phyloP scores from a whole-genome alignment of 2,329 filamentous ascomycete genomes.

The Colletotrichum coccodes region DNA sequence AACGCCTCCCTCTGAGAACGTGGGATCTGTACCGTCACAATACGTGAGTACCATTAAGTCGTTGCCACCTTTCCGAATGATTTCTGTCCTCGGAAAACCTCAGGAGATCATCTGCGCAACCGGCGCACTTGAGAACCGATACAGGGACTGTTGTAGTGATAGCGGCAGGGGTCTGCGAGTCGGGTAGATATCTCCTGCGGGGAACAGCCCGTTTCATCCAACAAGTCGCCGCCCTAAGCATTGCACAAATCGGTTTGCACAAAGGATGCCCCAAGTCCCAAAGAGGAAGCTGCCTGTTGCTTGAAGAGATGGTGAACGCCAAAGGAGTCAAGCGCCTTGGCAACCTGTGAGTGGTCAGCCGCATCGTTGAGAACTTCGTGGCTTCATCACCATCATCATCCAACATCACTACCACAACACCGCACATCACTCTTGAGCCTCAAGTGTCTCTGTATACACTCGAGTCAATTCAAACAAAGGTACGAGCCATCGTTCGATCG shows the following conservation, averaged over 20 bases:
- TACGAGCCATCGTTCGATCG: not conserved
- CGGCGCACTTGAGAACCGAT: not conserved
- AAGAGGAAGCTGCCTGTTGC: not conserved
- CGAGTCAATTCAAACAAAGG: not conserved
- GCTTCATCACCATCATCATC: not conserved
- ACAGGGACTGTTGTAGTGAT: not conserved
- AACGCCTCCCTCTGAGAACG: no score
- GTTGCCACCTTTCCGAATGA: no score
- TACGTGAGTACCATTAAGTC: not conserved
- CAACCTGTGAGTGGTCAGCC: not conserved
- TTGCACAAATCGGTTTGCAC: not conserved
- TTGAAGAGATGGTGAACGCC: not conserved
- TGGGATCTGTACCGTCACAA: no score
- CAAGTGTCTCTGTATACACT: not conserved
- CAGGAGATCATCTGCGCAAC: not conserved
- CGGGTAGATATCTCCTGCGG: constrained; percentile 30
- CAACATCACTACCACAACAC: not conserved
- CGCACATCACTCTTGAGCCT: not conserved
- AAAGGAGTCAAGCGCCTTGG: not conserved
- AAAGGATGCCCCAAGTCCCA: not conserved
- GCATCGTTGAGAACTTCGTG: not conserved
- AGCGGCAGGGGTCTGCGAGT: not conserved
- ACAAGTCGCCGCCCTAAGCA: constrained; percentile 7
- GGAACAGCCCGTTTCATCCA: not conserved
- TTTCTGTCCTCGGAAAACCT: not conserved